Base-by-base conservation (phyloP, 2,329 filamentous ascomycete genomes). In the Diplodia seriata region DNA sequence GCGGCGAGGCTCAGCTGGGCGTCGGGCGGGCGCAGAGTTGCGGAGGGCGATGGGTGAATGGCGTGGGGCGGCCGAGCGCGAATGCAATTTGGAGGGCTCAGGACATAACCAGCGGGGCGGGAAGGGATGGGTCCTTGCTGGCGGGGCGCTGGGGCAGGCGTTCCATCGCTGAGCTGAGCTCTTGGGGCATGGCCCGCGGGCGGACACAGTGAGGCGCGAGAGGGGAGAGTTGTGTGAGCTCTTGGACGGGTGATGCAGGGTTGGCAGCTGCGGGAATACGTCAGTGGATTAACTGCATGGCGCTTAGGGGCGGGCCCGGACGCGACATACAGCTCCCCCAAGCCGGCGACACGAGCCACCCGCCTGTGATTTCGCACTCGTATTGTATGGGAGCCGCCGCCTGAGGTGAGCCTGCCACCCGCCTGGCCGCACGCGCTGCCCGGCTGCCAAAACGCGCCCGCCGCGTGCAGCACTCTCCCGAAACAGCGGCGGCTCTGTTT, bases 21-120 rank as follows among this genome's bases (percentile, higher is more conserved):
- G 40, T 20, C 11, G 23, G 36, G 38, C 20, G 49, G 49, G 47
- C 62, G 50, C 36, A 55, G 31, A 47, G 31, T n/a, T 20, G 43
- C 43, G 43, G 36, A 38, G 36, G 18, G 43, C 43, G 43, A 47
- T 47, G 43, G n/a, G 43, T 47, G 43, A 20, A 40, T 33, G 57
- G 47, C 40, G 61, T 54, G 61, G 31, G 38, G 20, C 26, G 59
- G 40, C 59, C 47, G 33, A 26, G 61, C 47, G 11, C 31, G 62
- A 36, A 31, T 53, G 61, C 49, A 54, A 54, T 64, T 43, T 50
- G 49, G 49, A 47, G 33, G 40, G 62, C 64, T 20, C 40, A 40
- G 64, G 64, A 57, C 64, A 66, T 51, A 50, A 57, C 64, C 50
- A 51, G 59, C 59, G 59, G 59, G 47, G 59, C 59, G 47, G 59